These are phyloP conservation scores for Pythium brachiatum DNA, from an alignment of 352 stramenopile species.

Conservation along the genomic window DNA sequence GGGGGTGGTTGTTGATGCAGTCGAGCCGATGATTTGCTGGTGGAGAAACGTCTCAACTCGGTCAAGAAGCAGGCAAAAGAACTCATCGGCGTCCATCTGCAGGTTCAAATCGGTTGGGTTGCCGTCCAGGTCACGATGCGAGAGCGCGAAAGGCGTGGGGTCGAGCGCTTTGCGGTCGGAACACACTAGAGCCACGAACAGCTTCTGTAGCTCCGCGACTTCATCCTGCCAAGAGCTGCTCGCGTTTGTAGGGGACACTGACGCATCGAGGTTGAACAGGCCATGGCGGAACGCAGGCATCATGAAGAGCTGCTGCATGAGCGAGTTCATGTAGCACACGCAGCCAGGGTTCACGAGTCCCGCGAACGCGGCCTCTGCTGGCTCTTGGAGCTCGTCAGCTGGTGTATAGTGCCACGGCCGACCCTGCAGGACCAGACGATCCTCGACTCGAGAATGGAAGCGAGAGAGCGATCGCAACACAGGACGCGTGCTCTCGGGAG, in stretches of 20 bases:
- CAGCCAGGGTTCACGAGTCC: constrained; percentile 97
- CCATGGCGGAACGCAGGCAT: constrained; percentile 56
- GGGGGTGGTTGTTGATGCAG: neutral
- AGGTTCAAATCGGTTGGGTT: constrained; percentile 67
- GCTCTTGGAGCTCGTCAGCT: constrained; percentile 35
- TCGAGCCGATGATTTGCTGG: neutral
- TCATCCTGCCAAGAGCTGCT: constrained; percentile 43
- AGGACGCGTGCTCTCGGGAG: neutral
- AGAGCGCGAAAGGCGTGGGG: constrained; percentile 60
- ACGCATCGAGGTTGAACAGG: constrained; percentile 39
- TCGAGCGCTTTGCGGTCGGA: constrained; percentile 52
- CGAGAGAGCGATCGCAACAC: constrained; percentile 8
- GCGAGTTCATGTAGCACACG: constrained; percentile 99
- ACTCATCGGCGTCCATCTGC: constrained; percentile 85
- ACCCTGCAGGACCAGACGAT: constrained; percentile 19
- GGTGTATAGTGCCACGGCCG: constrained; percentile 64
- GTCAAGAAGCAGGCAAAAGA: constrained; percentile 78
- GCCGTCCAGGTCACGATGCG: constrained; percentile 69
- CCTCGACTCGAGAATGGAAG: constrained; percentile 5
- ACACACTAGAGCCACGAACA: constrained; percentile 59
- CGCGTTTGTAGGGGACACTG: neutral
- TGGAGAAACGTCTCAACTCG: constrained; percentile 57
- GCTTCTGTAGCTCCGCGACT: constrained; percentile 56
- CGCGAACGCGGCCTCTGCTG: constrained; percentile 26
- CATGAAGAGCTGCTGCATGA: constrained; percentile 96